Evolutionary conservation across 2,329 filamentous ascomycete genomes (phyloP).

Genomic region (Akanthomyces muscarius): DNA sequence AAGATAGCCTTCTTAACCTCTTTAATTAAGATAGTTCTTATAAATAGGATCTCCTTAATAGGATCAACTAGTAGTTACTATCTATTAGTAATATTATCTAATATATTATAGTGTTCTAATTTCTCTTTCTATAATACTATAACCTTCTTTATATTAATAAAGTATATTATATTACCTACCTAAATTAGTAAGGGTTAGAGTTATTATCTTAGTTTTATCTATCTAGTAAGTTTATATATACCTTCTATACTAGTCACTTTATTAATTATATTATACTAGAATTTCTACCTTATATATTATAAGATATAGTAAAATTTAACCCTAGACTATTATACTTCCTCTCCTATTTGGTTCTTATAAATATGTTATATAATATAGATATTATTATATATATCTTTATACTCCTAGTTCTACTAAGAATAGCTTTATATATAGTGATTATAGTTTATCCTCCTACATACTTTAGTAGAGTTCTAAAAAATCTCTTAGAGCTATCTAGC

Average conservation of each 20-base stretch:
- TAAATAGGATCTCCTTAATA: neutral
- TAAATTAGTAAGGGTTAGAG: neutral
- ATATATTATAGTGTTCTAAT: neutral
- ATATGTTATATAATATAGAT: neutral
- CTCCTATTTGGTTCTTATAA: conserved; percentile 1
- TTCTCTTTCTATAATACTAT: conserved; percentile 8
- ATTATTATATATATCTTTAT: neutral
- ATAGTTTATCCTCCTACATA: neutral
- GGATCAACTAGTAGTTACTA: neutral
- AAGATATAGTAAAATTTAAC: neutral
- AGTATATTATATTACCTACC: conserved; percentile 8
- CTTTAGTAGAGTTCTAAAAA: neutral
- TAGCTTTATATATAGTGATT: neutral
- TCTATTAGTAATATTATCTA: neutral
- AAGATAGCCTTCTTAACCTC: conserved; percentile 11
- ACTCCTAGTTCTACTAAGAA: neutral
- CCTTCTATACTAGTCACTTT: neutral
- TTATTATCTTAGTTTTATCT: conserved; percentile 5
- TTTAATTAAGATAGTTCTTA: neutral
- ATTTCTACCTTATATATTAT: neutral
- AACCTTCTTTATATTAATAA: neutral
- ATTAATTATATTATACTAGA: neutral
- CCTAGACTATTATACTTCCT: conserved; percentile 1
- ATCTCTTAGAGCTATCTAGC: no score
- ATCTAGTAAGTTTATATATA: conserved; percentile 6